phyloP scores from a whole-genome alignment of 2,329 filamentous ascomycete genomes.

The Xylariaceae sp. region DNA sequence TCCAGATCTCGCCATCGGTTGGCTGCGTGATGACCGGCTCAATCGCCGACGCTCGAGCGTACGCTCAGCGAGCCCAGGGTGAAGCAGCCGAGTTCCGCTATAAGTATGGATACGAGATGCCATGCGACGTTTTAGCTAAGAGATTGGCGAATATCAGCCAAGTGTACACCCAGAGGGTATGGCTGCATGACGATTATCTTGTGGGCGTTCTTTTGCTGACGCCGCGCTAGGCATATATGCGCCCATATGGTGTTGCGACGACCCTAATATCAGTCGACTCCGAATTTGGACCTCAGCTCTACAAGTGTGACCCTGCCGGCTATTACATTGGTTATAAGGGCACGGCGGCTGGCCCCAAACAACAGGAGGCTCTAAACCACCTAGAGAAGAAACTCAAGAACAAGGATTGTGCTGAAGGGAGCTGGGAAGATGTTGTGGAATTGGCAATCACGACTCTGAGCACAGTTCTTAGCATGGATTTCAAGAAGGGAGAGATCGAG shows the following conservation, averaged over 20 bases:
- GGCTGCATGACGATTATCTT: constrained; percentile 21
- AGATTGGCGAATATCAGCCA: constrained; percentile 98
- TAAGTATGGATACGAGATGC: constrained; percentile 99
- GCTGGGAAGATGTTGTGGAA: constrained; percentile 97
- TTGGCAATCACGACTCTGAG: constrained; percentile 91
- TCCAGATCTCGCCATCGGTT: constrained; percentile 91
- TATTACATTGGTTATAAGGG: constrained; percentile 99
- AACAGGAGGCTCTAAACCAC: constrained; percentile 97
- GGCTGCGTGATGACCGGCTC: constrained; percentile 98
- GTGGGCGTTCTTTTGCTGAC: constrained; percentile 17
- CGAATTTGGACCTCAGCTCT: constrained; percentile 88
- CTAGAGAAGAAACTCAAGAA: constrained; percentile 99
- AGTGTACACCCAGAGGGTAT: constrained; percentile 94
- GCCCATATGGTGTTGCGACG: constrained; percentile 89
- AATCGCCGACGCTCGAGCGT: constrained; percentile 93
- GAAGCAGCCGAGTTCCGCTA: constrained; percentile 98
- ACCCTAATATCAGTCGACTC: constrained; percentile 92
- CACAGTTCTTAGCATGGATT: constrained; percentile 96
- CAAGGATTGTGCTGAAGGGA: constrained; percentile 88
- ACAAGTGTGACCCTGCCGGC: constrained; percentile 96
- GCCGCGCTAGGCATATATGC: constrained; percentile 75
- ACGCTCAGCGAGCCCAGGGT: constrained; percentile 84
- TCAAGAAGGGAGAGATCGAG: constrained; percentile 99
- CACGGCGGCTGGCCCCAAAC: constrained; percentile 93
- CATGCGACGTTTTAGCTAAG: constrained; percentile 93